These are phyloP conservation scores for Porphyrellus cyaneotinctus DNA, from an alignment of 768 basidiomycete species.

Conservation along the genomic window DNA sequence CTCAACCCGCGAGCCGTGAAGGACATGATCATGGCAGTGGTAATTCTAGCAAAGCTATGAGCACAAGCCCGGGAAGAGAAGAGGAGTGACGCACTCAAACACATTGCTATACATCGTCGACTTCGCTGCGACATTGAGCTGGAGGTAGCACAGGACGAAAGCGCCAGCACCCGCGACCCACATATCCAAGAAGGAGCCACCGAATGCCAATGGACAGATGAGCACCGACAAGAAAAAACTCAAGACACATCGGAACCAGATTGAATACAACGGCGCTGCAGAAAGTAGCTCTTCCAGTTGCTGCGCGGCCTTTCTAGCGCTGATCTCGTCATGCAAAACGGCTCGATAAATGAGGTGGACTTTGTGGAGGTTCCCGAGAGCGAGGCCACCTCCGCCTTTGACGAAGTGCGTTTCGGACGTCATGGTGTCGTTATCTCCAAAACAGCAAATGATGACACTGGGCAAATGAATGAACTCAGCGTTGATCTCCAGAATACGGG, in stretches of 20 bases:
- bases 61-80: background rate
- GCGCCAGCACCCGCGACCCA: conserved; percentile 73
- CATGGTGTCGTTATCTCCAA: conserved; percentile 86
- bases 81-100: conserved; percentile 60
- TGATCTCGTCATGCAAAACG: conserved; percentile 90
- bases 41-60: conserved; percentile 52
- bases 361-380: conserved; percentile 79
- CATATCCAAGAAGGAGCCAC: conserved; percentile 82
- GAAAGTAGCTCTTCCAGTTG: conserved; percentile 61
- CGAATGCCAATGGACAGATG: conserved; percentile 83
- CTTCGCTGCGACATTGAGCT: conserved; percentile 69
- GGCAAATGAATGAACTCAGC: conserved; percentile 90
- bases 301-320: conserved; percentile 69
- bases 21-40: conserved; percentile 76
- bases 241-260: conserved; percentile 57
- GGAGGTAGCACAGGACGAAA: conserved; percentile 62
- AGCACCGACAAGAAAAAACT: conserved; percentile 69
- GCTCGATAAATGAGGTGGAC: conserved; percentile 81
- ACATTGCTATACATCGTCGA: conserved; percentile 85
- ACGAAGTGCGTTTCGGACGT: conserved; percentile 88
- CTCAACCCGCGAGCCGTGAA: conserved; percentile 79
- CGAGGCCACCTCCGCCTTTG: conserved; percentile 71
- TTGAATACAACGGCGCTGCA: conserved; percentile 60
- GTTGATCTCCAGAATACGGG: conserved; percentile 84
- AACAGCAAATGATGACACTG: conserved; percentile 78